phyloP scores from a whole-genome alignment of 73 alveolate genomes.

The Paramecium octaurelia region DNA sequence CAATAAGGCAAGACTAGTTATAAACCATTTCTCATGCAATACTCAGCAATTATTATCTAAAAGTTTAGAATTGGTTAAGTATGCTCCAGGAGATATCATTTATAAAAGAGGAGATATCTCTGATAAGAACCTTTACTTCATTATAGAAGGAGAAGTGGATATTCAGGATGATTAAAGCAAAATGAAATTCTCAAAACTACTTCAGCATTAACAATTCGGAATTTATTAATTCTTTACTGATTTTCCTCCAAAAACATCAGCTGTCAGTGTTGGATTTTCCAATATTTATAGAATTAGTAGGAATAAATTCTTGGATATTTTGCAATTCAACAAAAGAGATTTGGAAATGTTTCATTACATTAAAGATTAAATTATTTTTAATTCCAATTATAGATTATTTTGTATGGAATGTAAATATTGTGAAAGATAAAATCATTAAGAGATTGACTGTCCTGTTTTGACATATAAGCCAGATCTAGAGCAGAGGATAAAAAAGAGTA shows the following conservation, averaged over 20 bases:
- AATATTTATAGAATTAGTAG: constrained; percentile 31
- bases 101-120: constrained; percentile 23
- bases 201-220: constrained; percentile 9
- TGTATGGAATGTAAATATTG: constrained; percentile 14
- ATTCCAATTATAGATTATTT: background rate
- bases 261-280: constrained; percentile 42
- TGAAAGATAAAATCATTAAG: background rate
- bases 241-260: constrained; percentile 15
- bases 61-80: background rate
- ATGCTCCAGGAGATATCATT: constrained; percentile 52
- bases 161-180: background rate
- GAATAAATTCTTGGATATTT: background rate
- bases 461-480: constrained; percentile 29
- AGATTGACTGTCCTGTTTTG: constrained; percentile 12
- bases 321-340: constrained; percentile 11
- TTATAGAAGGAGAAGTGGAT: constrained; percentile 43
- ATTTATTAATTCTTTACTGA: constrained; percentile 25
- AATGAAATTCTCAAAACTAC: background rate
- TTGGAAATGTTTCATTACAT: constrained; percentile 41
- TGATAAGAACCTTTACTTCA: constrained; percentile 43
- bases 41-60: background rate
- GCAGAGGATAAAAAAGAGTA: background rate
- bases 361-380: constrained; percentile 37
- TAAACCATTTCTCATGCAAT: constrained; percentile 26
- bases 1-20: constrained; percentile 1